phyloP scores from a whole-genome alignment of 257 asterid genomes.

The Perilla frutescens region DNA sequence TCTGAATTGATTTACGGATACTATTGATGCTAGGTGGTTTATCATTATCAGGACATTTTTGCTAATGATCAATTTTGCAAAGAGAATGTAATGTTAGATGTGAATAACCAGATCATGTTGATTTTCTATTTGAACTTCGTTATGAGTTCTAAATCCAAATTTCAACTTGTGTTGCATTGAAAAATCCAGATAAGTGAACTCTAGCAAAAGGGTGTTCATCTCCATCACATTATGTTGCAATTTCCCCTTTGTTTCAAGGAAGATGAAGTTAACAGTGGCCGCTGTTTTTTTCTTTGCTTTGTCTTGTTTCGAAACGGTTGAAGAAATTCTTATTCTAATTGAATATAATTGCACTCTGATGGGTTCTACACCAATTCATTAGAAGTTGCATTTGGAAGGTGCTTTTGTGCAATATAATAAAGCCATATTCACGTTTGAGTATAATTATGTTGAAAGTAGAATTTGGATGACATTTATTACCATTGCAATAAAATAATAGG shows the following conservation, averaged over 20 bases:
- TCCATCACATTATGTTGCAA: not conserved
- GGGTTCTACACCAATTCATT: not conserved
- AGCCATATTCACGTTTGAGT: not conserved
- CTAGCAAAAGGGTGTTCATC: conserved; percentile 1
- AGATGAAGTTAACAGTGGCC: not conserved
- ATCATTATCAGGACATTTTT: not conserved
- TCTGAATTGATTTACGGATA: conserved; percentile 13
- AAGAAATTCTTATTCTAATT: not conserved
- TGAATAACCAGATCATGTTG: not conserved
- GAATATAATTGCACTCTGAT: not conserved
- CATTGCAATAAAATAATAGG: not conserved
- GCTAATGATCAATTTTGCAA: conserved; percentile 13
- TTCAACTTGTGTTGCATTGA: conserved; percentile 3
- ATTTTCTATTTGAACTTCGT: not conserved
- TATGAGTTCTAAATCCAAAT: conserved; percentile 1
- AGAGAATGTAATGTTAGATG: conserved; percentile 1
- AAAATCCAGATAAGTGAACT: conserved; percentile 3
- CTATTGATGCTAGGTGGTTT: conserved; percentile 7
- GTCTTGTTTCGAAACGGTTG: not conserved
- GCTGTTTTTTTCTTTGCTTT: not conserved
- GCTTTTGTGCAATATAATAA: not conserved
- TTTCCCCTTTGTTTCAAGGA: not conserved
- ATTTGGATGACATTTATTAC: conserved; percentile 12
- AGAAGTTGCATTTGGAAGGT: not conserved
- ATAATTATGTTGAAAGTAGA: conserved; percentile 9